phyloP scores from a whole-genome alignment of 208 protist genomes.

The Trypanosoma rangeli region DNA sequence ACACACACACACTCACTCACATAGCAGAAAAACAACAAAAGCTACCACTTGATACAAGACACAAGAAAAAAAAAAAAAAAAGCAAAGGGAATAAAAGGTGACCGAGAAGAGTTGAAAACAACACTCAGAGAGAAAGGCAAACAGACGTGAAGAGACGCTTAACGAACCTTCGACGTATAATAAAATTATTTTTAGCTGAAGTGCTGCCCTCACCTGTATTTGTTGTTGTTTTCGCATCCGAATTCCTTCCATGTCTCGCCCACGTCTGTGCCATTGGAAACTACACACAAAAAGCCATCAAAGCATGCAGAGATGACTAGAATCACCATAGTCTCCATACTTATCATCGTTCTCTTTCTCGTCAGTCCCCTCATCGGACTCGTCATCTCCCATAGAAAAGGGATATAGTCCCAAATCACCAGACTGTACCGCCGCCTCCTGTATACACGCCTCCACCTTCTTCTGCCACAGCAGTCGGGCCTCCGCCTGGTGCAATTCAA shows the following conservation, averaged over 20 bases:
- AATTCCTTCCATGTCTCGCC: background rate
- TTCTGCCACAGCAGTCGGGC: slow-evolving; percentile 44
- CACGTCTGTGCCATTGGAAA: background rate
- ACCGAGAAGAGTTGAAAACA: background rate
- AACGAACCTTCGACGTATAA: background rate
- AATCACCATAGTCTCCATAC: background rate
- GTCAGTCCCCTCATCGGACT: background rate
- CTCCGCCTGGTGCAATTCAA: slow-evolving; percentile 32
- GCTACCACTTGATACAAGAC: too few relatives aligned
- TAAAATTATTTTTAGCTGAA: background rate
- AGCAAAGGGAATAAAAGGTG: background rate
- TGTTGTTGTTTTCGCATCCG: background rate
- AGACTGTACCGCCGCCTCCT: slow-evolving; percentile 13
- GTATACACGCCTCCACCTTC: slow-evolving; percentile 37
- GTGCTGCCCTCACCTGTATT: background rate
- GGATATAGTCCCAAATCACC: slow-evolving; percentile 28
- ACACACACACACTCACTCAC: background rate
- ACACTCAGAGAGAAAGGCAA: slow-evolving; percentile 10
- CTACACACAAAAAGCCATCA: background rate
- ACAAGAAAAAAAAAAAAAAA: background rate
- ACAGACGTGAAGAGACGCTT: background rate
- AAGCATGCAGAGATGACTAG: slow-evolving; percentile 1
- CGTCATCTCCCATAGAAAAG: slow-evolving; percentile 14
- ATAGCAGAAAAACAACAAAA: slow-evolving; percentile 5
- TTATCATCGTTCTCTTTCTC: slow-evolving; percentile 3